A percentile compares a stretch with the other conserved stretches of the same genome.
Evolutionary conservation across 2,329 filamentous ascomycete species (phyloP).

Genomic region (Xylariaceae sp.): DNA sequence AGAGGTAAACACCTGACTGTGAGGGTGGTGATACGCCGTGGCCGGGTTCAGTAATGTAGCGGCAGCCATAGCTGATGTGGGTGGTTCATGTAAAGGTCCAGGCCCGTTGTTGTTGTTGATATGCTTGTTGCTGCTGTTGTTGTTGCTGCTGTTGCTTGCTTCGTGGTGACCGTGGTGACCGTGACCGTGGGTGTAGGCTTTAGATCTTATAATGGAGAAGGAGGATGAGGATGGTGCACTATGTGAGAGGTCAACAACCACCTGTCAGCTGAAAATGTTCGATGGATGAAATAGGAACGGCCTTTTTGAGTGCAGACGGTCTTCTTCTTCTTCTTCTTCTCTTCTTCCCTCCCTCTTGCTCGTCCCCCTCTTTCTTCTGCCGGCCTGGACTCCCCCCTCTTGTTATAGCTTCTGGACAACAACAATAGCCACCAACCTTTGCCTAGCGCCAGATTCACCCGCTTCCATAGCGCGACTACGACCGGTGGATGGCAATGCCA

Average conservation of each 20-base stretch:
- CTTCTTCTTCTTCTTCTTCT: too few relatives aligned
- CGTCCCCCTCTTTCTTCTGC: slow-evolving; percentile 1
- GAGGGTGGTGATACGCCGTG: slow-evolving; percentile 28
- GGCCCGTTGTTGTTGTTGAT: too few relatives aligned
- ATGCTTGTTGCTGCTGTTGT: too few relatives aligned
- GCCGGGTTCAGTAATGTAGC: slow-evolving; percentile 33
- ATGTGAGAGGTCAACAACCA: slow-evolving; percentile 19
- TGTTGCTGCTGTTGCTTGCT: slow-evolving; percentile 12
- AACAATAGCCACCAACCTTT: slow-evolving; percentile 32
- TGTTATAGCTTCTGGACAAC: slow-evolving; percentile 20
- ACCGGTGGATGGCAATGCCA: slow-evolving; percentile 30
- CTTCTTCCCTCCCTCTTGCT: background rate
- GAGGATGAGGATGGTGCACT: slow-evolving; percentile 27
- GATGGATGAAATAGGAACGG: slow-evolving; percentile 3
- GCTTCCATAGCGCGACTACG: slow-evolving; percentile 35
- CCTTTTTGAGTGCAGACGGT: background rate
- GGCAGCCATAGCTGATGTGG: slow-evolving; percentile 30
- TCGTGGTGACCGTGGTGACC: slow-evolving; percentile 21
- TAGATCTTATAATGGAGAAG: slow-evolving; percentile 27
- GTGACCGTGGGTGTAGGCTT: slow-evolving; percentile 22
- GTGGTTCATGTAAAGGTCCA: slow-evolving; percentile 25
- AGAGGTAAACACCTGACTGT: slow-evolving; percentile 26
- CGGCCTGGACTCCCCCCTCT: background rate
- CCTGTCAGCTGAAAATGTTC: slow-evolving; percentile 23
- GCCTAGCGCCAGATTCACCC: slow-evolving; percentile 35